These are phyloP conservation scores for Boletus hoseneyae DNA, from an alignment of 1,284 basidiomycete genomes.

Conservation along the genomic window DNA sequence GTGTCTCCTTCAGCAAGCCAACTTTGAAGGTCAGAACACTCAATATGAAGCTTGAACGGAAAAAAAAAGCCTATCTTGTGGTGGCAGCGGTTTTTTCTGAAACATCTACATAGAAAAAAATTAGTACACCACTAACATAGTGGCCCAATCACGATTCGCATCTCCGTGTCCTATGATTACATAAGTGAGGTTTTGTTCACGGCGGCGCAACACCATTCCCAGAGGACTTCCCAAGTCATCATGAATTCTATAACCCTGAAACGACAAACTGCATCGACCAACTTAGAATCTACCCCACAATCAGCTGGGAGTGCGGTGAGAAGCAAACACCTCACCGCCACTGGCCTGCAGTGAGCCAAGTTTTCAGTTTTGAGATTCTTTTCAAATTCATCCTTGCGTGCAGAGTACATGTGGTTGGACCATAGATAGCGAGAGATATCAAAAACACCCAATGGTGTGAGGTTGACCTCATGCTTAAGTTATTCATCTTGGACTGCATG, in stretches of 20 bases:
- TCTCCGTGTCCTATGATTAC: no score
- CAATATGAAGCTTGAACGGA: no score
- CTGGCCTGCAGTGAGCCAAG: not conserved
- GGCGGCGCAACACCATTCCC: no score
- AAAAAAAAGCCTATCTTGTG: no score
- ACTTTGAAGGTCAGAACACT: no score
- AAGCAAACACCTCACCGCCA: not conserved
- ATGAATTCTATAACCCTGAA: not conserved
- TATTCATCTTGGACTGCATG: not conserved
- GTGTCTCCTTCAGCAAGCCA: no score
- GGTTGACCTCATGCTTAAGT: not conserved
- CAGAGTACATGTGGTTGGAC: not conserved
- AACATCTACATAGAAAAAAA: no score
- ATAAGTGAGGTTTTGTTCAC: no score
- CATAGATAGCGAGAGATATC: not conserved
- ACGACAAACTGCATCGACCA: not conserved
- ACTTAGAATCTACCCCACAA: not conserved
- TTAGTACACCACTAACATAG: no score
- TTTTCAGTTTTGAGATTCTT: not conserved
- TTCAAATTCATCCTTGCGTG: not conserved
- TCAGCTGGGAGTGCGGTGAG: not conserved
- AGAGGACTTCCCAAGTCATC: not conserved
- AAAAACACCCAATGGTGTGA: not conserved
- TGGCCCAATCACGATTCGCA: no score
- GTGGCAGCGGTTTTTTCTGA: no score